Evolutionary conservation across 2,329 filamentous ascomycete species (phyloP).

Genomic region (Fusarium udum): DNA sequence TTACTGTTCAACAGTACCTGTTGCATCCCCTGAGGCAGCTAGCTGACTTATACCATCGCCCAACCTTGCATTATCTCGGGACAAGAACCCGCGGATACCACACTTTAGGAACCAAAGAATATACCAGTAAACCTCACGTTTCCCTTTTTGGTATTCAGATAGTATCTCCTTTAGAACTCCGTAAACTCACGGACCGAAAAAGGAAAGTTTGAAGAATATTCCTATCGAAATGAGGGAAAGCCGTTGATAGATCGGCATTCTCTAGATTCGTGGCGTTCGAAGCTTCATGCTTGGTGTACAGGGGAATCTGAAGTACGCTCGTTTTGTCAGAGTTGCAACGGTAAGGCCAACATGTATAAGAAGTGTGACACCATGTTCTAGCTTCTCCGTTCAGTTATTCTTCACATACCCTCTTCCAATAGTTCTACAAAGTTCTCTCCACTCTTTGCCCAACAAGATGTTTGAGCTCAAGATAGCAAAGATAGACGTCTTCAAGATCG

Average conservation of each 20-base stretch:
- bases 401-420: neutral
- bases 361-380: too few species aligned
- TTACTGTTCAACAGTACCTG: neutral
- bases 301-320: neutral
- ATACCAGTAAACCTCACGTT: neutral
- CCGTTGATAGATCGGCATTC: neutral
- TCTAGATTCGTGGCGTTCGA: neutral
- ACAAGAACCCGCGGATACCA: slow-evolving; percentile 6
- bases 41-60: slow-evolving; percentile 4
- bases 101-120: neutral
- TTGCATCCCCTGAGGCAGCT: neutral
- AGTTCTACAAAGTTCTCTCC: neutral
- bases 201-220: neutral
- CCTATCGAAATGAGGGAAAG: neutral
- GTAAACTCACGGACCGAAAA: neutral
- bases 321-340: neutral
- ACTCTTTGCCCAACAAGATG: slow-evolving; percentile 32
- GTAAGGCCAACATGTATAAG: neutral
- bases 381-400: neutral
- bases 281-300: too few species aligned
- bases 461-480: slow-evolving; percentile 28
- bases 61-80: neutral
- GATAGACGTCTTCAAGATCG: slow-evolving; percentile 32
- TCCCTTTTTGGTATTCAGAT: neutral
- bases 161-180: neutral